Evolutionary conservation across 164 flowering plant species (phyloP).

Genomic region (Vitis vinifera): DNA sequence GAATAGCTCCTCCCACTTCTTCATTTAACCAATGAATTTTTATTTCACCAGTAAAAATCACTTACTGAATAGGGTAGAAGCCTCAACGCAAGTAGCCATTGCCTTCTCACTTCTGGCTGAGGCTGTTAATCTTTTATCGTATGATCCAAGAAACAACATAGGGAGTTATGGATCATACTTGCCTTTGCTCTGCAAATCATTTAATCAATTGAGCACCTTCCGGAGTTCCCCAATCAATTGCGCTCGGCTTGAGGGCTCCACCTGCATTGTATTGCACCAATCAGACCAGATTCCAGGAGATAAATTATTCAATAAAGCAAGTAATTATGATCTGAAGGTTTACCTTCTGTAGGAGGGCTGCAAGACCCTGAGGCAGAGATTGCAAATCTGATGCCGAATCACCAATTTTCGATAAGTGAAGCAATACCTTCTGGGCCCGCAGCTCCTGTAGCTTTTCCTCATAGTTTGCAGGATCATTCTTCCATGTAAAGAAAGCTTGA

Average conservation of each 20-base stretch:
- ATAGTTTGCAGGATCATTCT: constrained; percentile 61
- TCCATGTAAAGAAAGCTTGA: constrained; percentile 80
- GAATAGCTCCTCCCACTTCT: not conserved
- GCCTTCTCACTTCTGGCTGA: not conserved
- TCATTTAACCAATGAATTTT: not conserved
- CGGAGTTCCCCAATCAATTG: constrained; percentile 39
- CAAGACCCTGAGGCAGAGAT: constrained; percentile 85
- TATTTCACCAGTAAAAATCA: not conserved
- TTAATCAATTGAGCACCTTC: constrained; percentile 32
- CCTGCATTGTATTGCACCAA: constrained; percentile 34
- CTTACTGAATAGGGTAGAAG: not conserved
- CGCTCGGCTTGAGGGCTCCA: constrained; percentile 43
- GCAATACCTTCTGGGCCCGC: constrained; percentile 69
- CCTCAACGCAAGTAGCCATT: not conserved
- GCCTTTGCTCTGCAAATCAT: not conserved
- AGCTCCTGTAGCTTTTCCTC: constrained; percentile 66
- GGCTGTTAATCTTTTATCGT: not conserved
- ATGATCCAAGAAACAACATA: not conserved
- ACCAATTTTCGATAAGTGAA: constrained; percentile 66
- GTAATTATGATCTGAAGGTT: not conserved
- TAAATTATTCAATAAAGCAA: not conserved
- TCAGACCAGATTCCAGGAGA: not conserved
- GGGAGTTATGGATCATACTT: constrained; percentile 1
- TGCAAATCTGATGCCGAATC: constrained; percentile 66
- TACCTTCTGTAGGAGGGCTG: constrained; percentile 86